phyloP scores from a whole-genome alignment of 306 rosid species.

The Corylus americana region DNA sequence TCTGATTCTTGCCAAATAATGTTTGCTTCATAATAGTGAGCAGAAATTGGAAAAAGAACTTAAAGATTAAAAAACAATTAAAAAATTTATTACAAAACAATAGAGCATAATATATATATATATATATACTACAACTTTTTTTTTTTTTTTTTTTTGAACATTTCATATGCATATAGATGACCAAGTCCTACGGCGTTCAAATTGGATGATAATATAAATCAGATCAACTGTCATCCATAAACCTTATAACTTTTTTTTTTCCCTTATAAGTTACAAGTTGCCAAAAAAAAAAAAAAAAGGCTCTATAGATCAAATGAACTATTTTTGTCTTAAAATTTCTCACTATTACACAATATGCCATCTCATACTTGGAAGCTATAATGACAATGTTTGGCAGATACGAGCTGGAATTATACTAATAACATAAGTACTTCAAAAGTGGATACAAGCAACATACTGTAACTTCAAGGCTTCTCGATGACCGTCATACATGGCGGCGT shows the following conservation, averaged over 20 bases:
- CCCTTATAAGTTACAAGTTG: neutral
- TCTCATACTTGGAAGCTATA: neutral
- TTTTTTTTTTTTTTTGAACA: neutral
- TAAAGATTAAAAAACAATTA: no score
- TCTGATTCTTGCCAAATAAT: no score
- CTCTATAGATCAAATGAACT: neutral
- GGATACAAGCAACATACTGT: slow-evolving; percentile 5
- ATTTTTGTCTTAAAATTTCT: neutral
- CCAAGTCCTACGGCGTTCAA: no score
- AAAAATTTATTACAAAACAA: neutral
- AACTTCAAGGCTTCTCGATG: neutral
- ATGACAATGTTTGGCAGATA: neutral
- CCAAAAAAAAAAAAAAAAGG: neutral
- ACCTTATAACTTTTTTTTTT: no score
- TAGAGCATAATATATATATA: neutral
- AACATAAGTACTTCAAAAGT: slow-evolving; percentile 12
- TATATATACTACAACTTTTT: neutral
- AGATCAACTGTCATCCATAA: no score
- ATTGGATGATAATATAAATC: no score
- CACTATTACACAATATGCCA: neutral
- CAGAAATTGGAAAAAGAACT: no score
- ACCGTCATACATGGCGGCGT: slow-evolving; percentile 58
- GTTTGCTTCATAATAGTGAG: no score
- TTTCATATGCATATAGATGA: neutral
- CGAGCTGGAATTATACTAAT: neutral